These are phyloP conservation scores for Daphne laureola DNA, from an alignment of 441 rosid species.

Conservation along the genomic window DNA sequence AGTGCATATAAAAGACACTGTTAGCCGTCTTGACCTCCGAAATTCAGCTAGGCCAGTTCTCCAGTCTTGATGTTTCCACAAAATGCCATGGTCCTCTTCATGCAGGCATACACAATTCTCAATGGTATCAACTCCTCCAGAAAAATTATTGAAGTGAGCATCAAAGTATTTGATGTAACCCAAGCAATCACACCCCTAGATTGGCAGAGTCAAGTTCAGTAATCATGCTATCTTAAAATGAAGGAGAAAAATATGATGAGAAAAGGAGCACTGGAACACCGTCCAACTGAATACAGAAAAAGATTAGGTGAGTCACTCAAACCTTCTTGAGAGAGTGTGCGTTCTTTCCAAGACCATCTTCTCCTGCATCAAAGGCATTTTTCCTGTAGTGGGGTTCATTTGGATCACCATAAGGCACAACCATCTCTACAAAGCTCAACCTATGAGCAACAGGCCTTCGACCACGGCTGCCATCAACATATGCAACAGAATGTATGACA, in stretches of 20 bases:
- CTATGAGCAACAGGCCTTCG: constrained; percentile 82
- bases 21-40: constrained; percentile 76
- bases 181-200: constrained; percentile 86
- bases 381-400: constrained; percentile 88
- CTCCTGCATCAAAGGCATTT: constrained; percentile 94
- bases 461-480: constrained; percentile 82
- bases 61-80: constrained; percentile 98
- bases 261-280: constrained; percentile 9
- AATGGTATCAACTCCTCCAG: constrained; percentile 87
- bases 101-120: constrained; percentile 91
- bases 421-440: constrained; percentile 91
- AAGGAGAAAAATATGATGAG: not conserved
- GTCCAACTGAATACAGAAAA: constrained; percentile 8
- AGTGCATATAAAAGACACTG: constrained; percentile 72
- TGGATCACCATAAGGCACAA: constrained; percentile 92
- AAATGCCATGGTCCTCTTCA: constrained; percentile 87
- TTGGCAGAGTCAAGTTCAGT: constrained; percentile 8
- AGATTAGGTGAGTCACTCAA: constrained; percentile 6
- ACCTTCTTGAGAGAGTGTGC: constrained; percentile 94
- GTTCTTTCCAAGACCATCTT: constrained; percentile 92
- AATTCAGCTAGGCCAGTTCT: constrained; percentile 93
- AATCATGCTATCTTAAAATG: not conserved
- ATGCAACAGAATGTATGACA: constrained; percentile 84
- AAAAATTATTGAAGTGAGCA: constrained; percentile 83
- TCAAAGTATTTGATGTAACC: constrained; percentile 83